Evolutionary conservation across 306 rosid species (phyloP), one percentile per base, ranked within the genome.

Genomic region (Pyrus pyrifolia): DNA sequence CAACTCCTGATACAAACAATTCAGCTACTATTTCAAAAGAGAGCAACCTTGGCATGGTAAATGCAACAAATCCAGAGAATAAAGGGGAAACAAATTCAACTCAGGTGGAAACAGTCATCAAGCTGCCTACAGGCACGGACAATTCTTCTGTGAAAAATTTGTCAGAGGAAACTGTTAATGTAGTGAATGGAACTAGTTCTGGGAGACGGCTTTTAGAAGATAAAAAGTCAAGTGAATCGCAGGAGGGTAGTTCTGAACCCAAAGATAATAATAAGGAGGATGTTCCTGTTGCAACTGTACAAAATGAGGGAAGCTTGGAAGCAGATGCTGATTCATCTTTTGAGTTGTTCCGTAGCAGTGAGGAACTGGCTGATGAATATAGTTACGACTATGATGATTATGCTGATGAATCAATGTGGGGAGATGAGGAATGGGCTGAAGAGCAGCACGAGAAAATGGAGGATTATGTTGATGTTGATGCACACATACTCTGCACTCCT

Each of bases 401-500:
- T 87, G 93, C 81, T 81, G 91, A 92, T 81, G 98, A 91, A 61
- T 45, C 96, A 57, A 77, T 91, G 98, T 96, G 99, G 99, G 99
- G 97, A 81, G 97, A 87, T 65, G 99, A 96, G 84, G 99, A 91
- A 71, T 96, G 95, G 96, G 68, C 81, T 79, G 99, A 96, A 80
- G 82, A 13, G 62, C 74, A 84, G 68, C 99, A 92, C 3, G 97
- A 88, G 75, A 92, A 78, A 81, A 22, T 83, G 78, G 99, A 96
- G 86, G 99, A 96, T 79, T 89, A 81, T 79, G 88, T 96, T 78
- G 86, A 87, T 72, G 78, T 96, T 81, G 98, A 92, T 76, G 85
- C 98, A 13, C 99, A 96, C 78, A 85, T 92, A 76, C 84, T 96
- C 85, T 86, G 88, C 85, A 96, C 99, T 78, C 99, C 99, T 45